Conservation (phyloP, 805 yeast genomes). For the Sporopachydermia lactativora region DNA sequence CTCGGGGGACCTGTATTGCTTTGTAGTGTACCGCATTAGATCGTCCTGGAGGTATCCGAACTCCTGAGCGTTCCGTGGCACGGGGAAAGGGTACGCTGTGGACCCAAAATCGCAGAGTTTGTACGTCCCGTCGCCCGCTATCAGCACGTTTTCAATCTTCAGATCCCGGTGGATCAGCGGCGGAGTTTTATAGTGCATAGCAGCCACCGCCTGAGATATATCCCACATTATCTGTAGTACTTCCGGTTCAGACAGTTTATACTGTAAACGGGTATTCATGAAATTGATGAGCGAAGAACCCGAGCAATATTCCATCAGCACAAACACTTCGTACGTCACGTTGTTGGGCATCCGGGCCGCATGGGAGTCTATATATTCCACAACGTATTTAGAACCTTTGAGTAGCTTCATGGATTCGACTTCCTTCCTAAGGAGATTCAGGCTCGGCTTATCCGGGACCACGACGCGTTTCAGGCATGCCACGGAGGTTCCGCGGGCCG, state of each 20-base stretch:
- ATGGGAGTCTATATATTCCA: slow-evolving; percentile 87
- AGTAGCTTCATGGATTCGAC: slow-evolving; percentile 94
- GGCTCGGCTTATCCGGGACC: slow-evolving; percentile 79
- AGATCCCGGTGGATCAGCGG: slow-evolving; percentile 84
- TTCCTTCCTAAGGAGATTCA: slow-evolving; percentile 79
- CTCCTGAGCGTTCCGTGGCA: slow-evolving; percentile 62
- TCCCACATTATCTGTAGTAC: slow-evolving; percentile 76
- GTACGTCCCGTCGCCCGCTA: slow-evolving; percentile 50
- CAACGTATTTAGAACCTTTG: slow-evolving; percentile 65
- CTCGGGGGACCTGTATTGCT: slow-evolving; percentile 91
- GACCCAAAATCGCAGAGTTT: slow-evolving; percentile 94
- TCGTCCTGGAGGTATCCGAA: slow-evolving; percentile 72
- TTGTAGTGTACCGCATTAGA: slow-evolving; percentile 82
- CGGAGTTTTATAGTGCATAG: slow-evolving; percentile 61
- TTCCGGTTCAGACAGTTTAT: slow-evolving; percentile 64
- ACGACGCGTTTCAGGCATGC: slow-evolving; percentile 92
- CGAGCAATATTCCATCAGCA: slow-evolving; percentile 88
- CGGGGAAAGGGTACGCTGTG: slow-evolving; percentile 34
- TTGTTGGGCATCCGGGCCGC: slow-evolving; percentile 51
- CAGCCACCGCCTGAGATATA: slow-evolving; percentile 61
- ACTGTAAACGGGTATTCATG: slow-evolving; percentile 75
- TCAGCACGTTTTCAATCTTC: slow-evolving; percentile 86
- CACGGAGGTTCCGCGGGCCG: slow-evolving; percentile 32
- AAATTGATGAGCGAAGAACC: slow-evolving; percentile 70
- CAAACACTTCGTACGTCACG: slow-evolving; percentile 67